Base-by-base conservation (phyloP, 1,139 yeast species). In the Debaryomyces psychrophilus region DNA sequence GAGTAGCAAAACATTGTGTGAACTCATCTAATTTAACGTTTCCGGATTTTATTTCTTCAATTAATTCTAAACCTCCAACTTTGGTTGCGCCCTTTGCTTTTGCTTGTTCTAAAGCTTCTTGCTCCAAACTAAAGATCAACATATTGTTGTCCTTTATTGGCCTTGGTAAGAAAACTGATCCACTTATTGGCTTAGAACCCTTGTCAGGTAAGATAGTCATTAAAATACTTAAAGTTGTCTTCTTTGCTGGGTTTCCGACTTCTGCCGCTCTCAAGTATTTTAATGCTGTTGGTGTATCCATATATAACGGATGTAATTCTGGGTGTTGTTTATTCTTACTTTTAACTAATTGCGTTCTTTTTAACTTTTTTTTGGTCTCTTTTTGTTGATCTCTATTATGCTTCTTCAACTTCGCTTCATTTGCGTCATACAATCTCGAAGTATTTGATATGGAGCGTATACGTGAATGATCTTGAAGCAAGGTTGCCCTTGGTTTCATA, bases 261-360 rank as follows among this genome's bases (percentile, higher is more conserved):
- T 90, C 97, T 4, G 92, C 82, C 0, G 98, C 96, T 53, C 97
- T 77, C 48, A 93, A 64, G 60, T 85, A 90, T 59, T 86, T 78
- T 64, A 90, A 67, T 1, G 97, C 98, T 17, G 71, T 67, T 9
- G 88, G 81, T 9, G 89, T 76, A 39, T 82, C 84, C 86, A 88
- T 83, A 61, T 83, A 86, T 44, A 87, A 70, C 1, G 90, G 89
- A 49, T 77, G 79, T 15, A 62, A 57, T 40, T 64, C 63, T 1
- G 87, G 81, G 2, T 81, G 76, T 48, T 66, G 71, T 49, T 75
- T 77, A 44, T 78, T 76, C 51, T 65, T 61, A 26, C 61, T 55
- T 52, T 72, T 71, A 47, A 65, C 60, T 44, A 60, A 58, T 37
- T 69, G 69, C 48, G 68, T 69, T 49, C 69, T 68, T 48, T 63